These are phyloP conservation scores for Penicillium malachiteum DNA, from an alignment of 495 filamentous ascomycete genomes.

Conservation along the genomic window DNA sequence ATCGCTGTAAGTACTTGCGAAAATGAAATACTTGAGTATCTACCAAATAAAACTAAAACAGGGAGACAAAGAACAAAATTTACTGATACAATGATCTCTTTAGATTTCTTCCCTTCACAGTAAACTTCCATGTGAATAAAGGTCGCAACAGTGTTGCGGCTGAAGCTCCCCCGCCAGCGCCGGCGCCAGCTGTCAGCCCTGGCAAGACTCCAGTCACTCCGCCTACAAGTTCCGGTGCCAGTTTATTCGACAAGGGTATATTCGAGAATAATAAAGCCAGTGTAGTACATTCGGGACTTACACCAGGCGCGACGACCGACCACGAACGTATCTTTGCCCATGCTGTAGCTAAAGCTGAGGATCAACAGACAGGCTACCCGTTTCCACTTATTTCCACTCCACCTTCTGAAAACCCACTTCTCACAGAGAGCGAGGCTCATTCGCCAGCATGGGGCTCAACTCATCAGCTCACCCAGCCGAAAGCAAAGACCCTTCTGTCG, in stretches of 20 bases:
- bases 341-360: constrained; percentile 32
- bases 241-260: constrained; percentile 21
- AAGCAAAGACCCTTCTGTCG: constrained; percentile 61
- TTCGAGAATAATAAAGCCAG: constrained; percentile 42
- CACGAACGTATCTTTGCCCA: constrained; percentile 60
- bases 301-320: constrained; percentile 61
- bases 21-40: neutral
- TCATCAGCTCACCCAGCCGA: constrained; percentile 66
- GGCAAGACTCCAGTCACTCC: constrained; percentile 38
- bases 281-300: constrained; percentile 29
- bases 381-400: constrained; percentile 22
- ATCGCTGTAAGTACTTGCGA: constrained; percentile 64
- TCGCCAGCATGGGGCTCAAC: constrained; percentile 66
- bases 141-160: constrained; percentile 12
- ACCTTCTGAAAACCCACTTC: constrained; percentile 17
- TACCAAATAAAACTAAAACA: neutral
- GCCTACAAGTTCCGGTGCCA: constrained; percentile 34
- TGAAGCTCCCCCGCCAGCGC: constrained; percentile 18
- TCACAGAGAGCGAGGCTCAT: constrained; percentile 44
- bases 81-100: constrained; percentile 3
- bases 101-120: constrained; percentile 87
- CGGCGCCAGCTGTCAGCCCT: constrained; percentile 24
- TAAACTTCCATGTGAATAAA: constrained; percentile 63
- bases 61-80: neutral
- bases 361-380: constrained; percentile 32